Evolutionary conservation across 2,329 filamentous ascomycete species (phyloP), one percentile per base, ranked within the genome.

Genomic region (Alternaria angustiovoidea): DNA sequence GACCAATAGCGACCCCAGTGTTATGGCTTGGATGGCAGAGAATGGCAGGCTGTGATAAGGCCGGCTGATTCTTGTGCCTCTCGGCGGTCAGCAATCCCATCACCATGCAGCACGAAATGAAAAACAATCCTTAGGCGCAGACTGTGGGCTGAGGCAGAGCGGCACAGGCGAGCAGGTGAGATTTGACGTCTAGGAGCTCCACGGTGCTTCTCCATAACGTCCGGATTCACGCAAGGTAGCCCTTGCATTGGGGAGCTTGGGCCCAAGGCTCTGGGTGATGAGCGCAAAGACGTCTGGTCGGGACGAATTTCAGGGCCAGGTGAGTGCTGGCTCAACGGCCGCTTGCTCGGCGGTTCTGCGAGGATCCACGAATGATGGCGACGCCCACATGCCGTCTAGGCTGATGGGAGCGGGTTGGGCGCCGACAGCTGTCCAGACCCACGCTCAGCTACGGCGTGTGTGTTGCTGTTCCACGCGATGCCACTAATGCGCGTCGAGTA

Each of bases 81-180:
- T 69, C 57, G 68, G 70, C 70, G 46, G 69, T 74, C 67, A 73
- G 72, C 69, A 63, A 63, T 62, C 49, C 57, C 52, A 54, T 64
- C 53, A 58, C 48, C 42, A 49, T 62, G 61, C 63, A 67, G 62
- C 16, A 44, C 54, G 61, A 64, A 36, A 67, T 68, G 65, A 65
- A 44, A 34, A 51, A 30, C 43, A 42, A 57, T 43, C 11, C 34
- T 24, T 43, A 46, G 36, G 18, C 32, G 26, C 41, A 42, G 28
- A 8, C 34, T 9, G 36, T 34, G 51, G 11, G 24, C 38, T n/a
- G 44, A 51, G 42, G 34, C 32, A 44, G 58, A 43, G 42, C 53
- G 51, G 44, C 44, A 48, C 41, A 57, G 22, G 22, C 34, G 14
- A 41, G 34, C 26, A 43, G 32, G 36, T 51, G 24, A 42, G 28